Base-by-base conservation (phyloP, 2,329 filamentous ascomycete genomes). In the Ceratocystis lukuohia region DNA sequence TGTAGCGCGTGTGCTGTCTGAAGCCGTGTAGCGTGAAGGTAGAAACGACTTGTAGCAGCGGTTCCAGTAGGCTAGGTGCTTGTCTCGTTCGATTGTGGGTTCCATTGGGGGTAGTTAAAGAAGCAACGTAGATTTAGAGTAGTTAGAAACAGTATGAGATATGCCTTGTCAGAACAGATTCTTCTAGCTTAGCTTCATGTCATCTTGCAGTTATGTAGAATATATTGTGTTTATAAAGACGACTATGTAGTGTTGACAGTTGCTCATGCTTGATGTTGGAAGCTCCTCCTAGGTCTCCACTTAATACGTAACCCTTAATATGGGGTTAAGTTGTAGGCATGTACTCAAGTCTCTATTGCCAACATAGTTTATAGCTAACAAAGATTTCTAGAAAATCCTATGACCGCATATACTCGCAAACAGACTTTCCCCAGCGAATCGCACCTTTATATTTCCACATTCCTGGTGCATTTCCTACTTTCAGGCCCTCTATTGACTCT, bases 31-130 rank as follows among this genome's bases (percentile, higher is more conserved):
- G 69, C 84, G 81, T 59, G 86, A 82, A 0, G 94, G 94, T 5
- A 99, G 85, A 69, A 88, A 82, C 28, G 87, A 88, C 74, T 88
- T 88, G 70, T 94, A 82, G 74, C 93, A 96, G 73, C 92, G 87
- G 70, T 91, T 84, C 87, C 92, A 99, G 82, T 96, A 99, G 73
- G 88, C 90, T 74, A 94, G 80, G 75, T 99, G 94, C 67, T 81
- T 82, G 61, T 83, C 79, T 67, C 80, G 84, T 73, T 88, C 78
- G 69, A 88, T 68, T 28, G 64, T 59, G 53, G 67, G 67, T 33
- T 68, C 67, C 67, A 68, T 68, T 10, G 46, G 5, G 5, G 20
- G 7, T 37, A 12, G 17, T 15, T 41, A 0, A 41, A 41, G 17
- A 22, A 10, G n/a, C 20, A 20, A 44, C 5, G 61, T 5, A 17